Base-by-base conservation (phyloP, 371 early-diverging fungal species). In the Mucor piriformis region DNA sequence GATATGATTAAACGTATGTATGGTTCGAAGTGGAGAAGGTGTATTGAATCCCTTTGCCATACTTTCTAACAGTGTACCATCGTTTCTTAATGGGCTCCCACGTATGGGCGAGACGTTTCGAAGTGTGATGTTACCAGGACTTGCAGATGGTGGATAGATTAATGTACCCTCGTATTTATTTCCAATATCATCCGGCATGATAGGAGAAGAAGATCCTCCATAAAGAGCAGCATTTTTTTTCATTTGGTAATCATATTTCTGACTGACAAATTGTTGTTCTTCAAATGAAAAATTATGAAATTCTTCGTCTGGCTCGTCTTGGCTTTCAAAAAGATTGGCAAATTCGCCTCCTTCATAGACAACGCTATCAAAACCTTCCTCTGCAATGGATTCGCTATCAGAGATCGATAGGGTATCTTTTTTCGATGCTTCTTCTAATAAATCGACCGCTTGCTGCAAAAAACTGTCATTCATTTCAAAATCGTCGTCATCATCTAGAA, bases 401-500 rank as follows among this genome's bases (percentile, higher is more conserved):
- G 15, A 5, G 11, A 38, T 16, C 6, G 43, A 10, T 35, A 11
- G 3, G 37, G 29, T 15, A 3, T 20, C 23, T 23, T 21, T 12
- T 21, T 21, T 8, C 8, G 15, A 21, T 20, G 12, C 16, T 20
- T 43, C 20, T 8, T 43, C 20, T 10, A 16, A 5, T 43, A 21
- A 18, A 1, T 15, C 43, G 8, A 21, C 21, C 16, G 43, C 43
- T 2, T 38, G 38, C 16, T 38, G n/a, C 5, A 38, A 15, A 6
- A 38, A 15, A 15, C 38, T 38, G 15, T 38, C 38, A 15, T 38
- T 16, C 38, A 16, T 38, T 16, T 15, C 38, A 15, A 38, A 38
- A 15, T 49, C 40, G 1, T 57, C 47, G 7, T 57, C 50, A 0
- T 57, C 47, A 8, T 57, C 57, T 35, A 47, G 37, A n/a, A 47